phyloP scores from a whole-genome alignment of 257 asterid genomes.

The Datura wrightii region DNA sequence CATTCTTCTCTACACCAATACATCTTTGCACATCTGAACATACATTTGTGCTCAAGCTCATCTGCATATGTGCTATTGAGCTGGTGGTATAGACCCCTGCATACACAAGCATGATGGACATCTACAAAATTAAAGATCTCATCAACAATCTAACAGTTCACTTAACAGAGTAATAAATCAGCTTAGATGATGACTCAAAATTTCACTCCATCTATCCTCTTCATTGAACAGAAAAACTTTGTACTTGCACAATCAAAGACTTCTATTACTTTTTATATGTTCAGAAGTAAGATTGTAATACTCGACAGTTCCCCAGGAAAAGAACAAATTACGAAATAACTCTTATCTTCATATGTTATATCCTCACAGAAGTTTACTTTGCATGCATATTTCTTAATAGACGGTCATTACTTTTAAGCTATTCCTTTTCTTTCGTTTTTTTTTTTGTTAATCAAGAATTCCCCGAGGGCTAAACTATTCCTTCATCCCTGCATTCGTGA shows the following conservation, averaged over 20 bases:
- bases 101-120: background rate
- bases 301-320: background rate
- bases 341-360: background rate
- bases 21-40: background rate
- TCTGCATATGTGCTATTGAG: conserved; percentile 12
- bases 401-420: background rate
- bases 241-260: background rate
- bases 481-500: background rate
- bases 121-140: background rate
- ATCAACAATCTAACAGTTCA: background rate
- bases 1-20: background rate
- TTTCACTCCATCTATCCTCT: background rate
- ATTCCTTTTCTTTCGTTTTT: background rate
- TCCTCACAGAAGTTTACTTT: background rate
- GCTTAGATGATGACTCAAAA: background rate
- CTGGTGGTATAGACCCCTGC: background rate
- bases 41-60: background rate
- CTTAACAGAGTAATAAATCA: background rate
- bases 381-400: background rate
- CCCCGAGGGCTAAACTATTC: background rate
- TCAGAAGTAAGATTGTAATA: conserved; percentile 10
- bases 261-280: background rate
- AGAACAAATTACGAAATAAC: background rate
- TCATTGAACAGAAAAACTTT: background rate
- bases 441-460: background rate